These are phyloP conservation scores for Podospora pseudoanserina DNA, from an alignment of 495 filamentous ascomycete species.

Conservation along the genomic window DNA sequence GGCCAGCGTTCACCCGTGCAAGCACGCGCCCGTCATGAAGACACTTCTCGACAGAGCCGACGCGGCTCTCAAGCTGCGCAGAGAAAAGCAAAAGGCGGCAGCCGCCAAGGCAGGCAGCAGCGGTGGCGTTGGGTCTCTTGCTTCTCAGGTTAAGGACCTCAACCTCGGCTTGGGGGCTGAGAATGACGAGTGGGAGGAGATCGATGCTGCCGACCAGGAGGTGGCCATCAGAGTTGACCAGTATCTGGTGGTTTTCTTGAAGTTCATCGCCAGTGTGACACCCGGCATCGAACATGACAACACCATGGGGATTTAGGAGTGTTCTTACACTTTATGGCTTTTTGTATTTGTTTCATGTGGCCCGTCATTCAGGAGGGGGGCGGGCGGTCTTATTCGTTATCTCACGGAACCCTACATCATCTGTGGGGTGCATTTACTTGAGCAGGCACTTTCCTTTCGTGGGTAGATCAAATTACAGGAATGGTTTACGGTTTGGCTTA, in stretches of 20 bases:
- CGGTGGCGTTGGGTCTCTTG: constrained; percentile 54
- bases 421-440: not conserved
- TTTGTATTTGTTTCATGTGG: not conserved
- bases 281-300: constrained; percentile 98
- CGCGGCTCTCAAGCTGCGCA: constrained; percentile 81
- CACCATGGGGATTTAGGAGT: constrained; percentile 81
- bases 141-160: constrained; percentile 58
- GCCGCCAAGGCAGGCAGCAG: constrained; percentile 40
- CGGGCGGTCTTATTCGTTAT: not conserved
- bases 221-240: constrained; percentile 94
- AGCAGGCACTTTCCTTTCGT: constrained; percentile 1
- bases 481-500: not conserved
- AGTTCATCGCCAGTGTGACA: constrained; percentile 97
- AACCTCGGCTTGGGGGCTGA: constrained; percentile 37
- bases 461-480: constrained; percentile 5
- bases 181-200: constrained; percentile 84
- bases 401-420: not conserved
- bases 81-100: constrained; percentile 67
- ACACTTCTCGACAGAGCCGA: constrained; percentile 92
- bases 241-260: constrained; percentile 95
- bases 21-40: constrained; percentile 97
- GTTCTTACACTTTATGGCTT: not conserved
- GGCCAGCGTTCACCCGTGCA: constrained; percentile 90
- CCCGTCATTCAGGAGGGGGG: not conserved
- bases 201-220: constrained; percentile 71